These are phyloP conservation scores for Umbellularia californica DNA, from an alignment of 164 flowering plant species.

Conservation along the genomic window DNA sequence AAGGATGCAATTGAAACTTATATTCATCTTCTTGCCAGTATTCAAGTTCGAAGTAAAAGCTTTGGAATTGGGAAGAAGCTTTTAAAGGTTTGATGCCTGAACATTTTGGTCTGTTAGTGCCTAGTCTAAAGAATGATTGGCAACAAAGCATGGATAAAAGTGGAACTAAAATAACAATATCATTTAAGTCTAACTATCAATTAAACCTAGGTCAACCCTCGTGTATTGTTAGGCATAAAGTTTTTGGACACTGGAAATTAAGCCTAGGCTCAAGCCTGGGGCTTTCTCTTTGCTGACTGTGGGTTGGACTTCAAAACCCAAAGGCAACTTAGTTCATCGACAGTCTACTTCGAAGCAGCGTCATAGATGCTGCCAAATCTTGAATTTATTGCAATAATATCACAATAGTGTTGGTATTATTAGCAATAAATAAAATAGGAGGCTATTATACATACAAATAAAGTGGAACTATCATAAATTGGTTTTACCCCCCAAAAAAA, in stretches of 20 bases:
- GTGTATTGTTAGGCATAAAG: background rate
- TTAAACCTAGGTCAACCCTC: background rate
- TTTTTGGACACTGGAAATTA: background rate
- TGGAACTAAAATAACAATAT: background rate
- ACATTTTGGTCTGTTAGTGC: background rate
- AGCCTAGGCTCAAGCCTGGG: background rate
- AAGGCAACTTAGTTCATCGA: background rate
- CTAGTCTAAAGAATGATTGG: background rate
- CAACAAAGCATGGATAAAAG: background rate
- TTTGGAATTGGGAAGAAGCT: constrained; percentile 40
- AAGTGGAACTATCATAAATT: no score
- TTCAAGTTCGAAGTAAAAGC: constrained; percentile 66
- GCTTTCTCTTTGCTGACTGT: background rate
- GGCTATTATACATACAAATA: no score
- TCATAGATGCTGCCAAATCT: no score
- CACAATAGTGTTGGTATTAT: no score
- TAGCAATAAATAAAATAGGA: no score
- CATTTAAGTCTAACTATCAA: background rate
- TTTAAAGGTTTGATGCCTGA: constrained; percentile 39
- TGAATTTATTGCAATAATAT: no score
- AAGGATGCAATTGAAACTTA: constrained; percentile 70
- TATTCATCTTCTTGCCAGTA: constrained; percentile 73
- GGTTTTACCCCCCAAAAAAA: no score
- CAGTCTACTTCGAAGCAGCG: background rate
- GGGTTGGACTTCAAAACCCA: background rate